Conservation (phyloP, 495 filamentous ascomycete species). For the Pyrenula aspistea region DNA sequence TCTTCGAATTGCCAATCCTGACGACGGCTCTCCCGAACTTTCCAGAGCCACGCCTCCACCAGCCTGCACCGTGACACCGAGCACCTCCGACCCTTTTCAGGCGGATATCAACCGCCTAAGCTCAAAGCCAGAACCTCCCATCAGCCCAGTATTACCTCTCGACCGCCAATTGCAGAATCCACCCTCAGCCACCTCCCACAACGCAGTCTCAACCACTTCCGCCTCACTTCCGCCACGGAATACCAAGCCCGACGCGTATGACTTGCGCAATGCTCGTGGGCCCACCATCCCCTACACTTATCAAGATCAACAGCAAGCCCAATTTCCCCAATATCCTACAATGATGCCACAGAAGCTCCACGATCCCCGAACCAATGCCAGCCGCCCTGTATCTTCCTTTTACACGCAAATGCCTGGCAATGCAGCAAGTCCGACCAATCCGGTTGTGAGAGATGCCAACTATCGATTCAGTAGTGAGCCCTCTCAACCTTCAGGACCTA, state of each 20-base stretch:
- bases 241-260: constrained; percentile 3
- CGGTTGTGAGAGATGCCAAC: constrained; percentile 32
- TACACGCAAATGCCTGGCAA: constrained; percentile 35
- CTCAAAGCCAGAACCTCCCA: background rate
- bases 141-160: constrained; percentile 2
- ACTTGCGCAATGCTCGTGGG: constrained; percentile 15
- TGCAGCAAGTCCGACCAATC: constrained; percentile 14
- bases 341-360: constrained; percentile 13
- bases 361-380: constrained; percentile 16
- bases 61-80: constrained; percentile 9
- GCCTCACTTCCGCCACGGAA: background rate
- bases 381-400: constrained; percentile 43
- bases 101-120: background rate
- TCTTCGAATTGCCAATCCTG: constrained; percentile 93
- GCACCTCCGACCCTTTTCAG: constrained; percentile 12
- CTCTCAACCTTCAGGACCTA: constrained; percentile 49
- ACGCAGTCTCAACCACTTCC: constrained; percentile 1
- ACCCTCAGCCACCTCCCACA: constrained; percentile 2
- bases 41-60: constrained; percentile 28
- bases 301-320: constrained; percentile 32
- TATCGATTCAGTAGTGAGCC: constrained; percentile 51
- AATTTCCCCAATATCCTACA: constrained; percentile 25
- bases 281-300: constrained; percentile 27
- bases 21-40: constrained; percentile 56
- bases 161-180: background rate